Conservation (phyloP, 257 asterid species). For the Primulina tabacum region DNA sequence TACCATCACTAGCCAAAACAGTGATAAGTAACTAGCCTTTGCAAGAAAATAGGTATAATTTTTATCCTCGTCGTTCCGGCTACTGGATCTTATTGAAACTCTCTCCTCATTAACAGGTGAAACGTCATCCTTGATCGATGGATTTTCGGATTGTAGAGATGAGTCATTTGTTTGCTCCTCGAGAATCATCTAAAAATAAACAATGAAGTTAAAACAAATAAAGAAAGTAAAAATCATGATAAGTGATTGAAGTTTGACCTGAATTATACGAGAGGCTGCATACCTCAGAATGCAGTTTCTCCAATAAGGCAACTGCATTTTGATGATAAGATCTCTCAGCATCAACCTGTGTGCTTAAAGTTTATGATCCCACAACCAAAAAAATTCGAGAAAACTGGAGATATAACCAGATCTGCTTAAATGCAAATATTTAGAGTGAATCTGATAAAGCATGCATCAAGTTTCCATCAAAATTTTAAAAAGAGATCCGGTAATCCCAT, state of each 20-base stretch:
- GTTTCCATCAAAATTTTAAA: neutral
- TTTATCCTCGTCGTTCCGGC: neutral
- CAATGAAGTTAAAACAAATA: too few species aligned
- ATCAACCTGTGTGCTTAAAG: constrained; percentile 40
- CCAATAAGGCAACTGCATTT: constrained; percentile 17
- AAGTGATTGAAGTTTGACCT: neutral
- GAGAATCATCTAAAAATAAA: neutral
- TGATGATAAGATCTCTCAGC: constrained; percentile 93
- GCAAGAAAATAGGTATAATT: neutral
- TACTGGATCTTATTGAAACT: neutral
- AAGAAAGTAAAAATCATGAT: neutral
- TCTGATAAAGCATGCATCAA: neutral
- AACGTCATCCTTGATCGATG: too few species aligned
- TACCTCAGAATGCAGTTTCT: neutral
- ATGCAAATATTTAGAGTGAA: neutral
- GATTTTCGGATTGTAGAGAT: neutral
- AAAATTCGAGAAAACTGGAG: neutral
- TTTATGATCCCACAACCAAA: neutral
- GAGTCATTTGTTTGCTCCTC: neutral
- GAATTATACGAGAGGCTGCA: neutral
- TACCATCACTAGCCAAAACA: neutral
- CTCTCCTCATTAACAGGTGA: neutral
- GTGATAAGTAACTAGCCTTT: neutral
- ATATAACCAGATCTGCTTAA: neutral
- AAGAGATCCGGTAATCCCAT: neutral